Evolutionary conservation across 192 early-diverging fungal species (phyloP), one percentile per base, ranked within the genome.

Genomic region (Coemansia sp.): DNA sequence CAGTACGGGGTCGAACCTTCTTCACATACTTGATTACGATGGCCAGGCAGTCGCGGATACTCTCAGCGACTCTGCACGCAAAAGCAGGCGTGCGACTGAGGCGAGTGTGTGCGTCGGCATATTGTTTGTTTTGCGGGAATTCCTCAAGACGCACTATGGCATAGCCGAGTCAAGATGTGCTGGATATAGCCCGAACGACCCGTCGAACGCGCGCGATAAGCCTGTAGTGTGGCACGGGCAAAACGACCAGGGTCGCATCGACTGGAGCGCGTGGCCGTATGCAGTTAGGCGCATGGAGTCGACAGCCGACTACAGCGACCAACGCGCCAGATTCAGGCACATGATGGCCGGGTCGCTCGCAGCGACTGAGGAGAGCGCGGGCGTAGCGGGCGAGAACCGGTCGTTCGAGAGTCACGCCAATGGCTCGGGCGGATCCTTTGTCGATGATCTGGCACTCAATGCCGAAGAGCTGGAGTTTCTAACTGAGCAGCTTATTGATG

Each of bases 1-100:
- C 2, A 87, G 92, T 19, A 78, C 87, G 3, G 94, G 90, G 23
- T 86, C 89, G 43, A 87, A 84, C 61, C 46, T 91, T 7, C 70
- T 84, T 5, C 87, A 86, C 40, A 68, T 78, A 57, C 64, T 85
- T 55, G 78, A 84, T 46, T 47, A 64, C 30, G 61, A 52, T 16
- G 46, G 17, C 53, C 39, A 49, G 19, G 32, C 38, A 14, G 46
- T 13, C 13, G 50, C 10, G 7, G 63, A 26, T 3, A 3, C 28
- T 23, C 19, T 2, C 13, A 43, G 65, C 42, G 58, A 65, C 66
- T 57, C 33, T 17, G 39, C 11, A 63, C 58, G 33, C 61, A 53
- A 67, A 62, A 30, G 50, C 44, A 58, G 40, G 63, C 59, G 13
- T 33, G 63, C 75, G n/a, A 85, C 89, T 3, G 85, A 86, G 64